Evolutionary conservation across 306 rosid genomes (phyloP).

Genomic region (Glycine latifolia): DNA sequence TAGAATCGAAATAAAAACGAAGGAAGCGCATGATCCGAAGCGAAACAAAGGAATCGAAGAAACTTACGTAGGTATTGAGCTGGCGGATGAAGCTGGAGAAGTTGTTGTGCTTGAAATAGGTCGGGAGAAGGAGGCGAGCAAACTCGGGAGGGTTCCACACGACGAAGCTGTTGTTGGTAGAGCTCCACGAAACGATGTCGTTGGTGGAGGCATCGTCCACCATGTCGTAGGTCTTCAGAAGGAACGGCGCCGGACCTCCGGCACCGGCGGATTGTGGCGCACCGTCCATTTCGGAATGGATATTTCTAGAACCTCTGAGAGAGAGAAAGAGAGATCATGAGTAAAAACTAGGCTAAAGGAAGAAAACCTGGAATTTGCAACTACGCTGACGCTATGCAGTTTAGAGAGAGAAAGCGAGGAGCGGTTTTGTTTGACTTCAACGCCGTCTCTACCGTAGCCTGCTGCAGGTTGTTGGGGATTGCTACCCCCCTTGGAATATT

Average conservation of each 20-base stretch:
- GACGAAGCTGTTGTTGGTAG: slow-evolving; percentile 73
- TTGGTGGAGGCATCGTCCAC: slow-evolving; percentile 83
- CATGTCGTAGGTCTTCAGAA: slow-evolving; percentile 88
- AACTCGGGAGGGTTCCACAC: slow-evolving; percentile 97
- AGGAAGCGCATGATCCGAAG: neutral
- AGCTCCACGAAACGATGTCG: slow-evolving; percentile 91
- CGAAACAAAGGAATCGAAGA: neutral
- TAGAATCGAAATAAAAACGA: neutral
- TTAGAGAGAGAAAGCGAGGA: neutral
- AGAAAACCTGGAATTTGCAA: neutral
- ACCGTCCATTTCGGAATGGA: slow-evolving; percentile 55
- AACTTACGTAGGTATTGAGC: slow-evolving; percentile 91
- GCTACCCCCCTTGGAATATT: neutral
- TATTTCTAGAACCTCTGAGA: slow-evolving; percentile 36
- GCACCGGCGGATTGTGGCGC: slow-evolving; percentile 50
- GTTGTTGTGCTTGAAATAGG: slow-evolving; percentile 92
- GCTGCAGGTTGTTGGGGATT: slow-evolving; percentile 36
- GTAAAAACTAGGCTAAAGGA: neutral
- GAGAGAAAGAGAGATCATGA: neutral
- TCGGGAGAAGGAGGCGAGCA: slow-evolving; percentile 81
- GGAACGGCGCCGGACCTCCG: slow-evolving; percentile 92
- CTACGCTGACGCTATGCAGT: neutral
- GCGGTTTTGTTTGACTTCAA: slow-evolving; percentile 43
- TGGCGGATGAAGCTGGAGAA: slow-evolving; percentile 99
- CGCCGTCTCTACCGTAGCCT: neutral